A percentile compares a stretch with the other conserved stretches of the same genome.
Evolutionary conservation across 1,284 basidiomycete species (phyloP).

Genomic region (Melampsora larici-populina): DNA sequence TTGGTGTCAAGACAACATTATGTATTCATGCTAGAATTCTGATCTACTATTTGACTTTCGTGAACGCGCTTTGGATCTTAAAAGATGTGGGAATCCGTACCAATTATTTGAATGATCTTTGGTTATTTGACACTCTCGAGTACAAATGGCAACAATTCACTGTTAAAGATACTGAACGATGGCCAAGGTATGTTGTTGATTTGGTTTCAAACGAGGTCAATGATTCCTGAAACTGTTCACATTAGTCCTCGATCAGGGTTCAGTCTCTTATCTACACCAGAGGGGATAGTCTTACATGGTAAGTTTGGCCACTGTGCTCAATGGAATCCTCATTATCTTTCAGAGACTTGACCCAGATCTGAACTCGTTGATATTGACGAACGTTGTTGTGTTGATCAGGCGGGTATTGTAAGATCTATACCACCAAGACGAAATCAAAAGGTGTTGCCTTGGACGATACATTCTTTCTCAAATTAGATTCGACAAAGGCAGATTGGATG

Average conservation of each 20-base stretch:
- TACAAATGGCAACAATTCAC: conserved; percentile 83
- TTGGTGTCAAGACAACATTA: not conserved
- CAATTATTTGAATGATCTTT: conserved; percentile 78
- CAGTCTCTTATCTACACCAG: conserved; percentile 74
- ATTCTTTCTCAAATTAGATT: conserved; percentile 70
- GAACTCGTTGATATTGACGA: not conserved
- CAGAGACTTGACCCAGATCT: not conserved
- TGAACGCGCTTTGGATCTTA: too few species aligned
- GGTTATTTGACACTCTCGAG: conserved; percentile 81
- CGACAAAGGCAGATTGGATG: conserved; percentile 34
- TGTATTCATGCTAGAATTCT: not conserved
- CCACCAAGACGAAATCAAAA: conserved; percentile 70
- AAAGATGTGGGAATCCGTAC: conserved; percentile 57
- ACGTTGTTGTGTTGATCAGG: conserved; percentile 5
- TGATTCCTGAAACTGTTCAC: not conserved
- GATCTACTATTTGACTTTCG: not conserved
- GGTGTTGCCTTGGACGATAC: conserved; percentile 87
- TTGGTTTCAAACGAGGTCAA: not conserved
- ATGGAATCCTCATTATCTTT: not conserved
- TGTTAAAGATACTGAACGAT: conserved; percentile 65
- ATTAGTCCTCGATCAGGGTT: conserved; percentile 61
- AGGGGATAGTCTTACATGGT: conserved; percentile 81
- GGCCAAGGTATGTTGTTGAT: conserved; percentile 57
- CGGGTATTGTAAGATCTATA: conserved; percentile 88
- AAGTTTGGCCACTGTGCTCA: not conserved